Evolutionary conservation across 2,329 filamentous ascomycete species (phyloP).

Genomic region (Cladosporium sp.): DNA sequence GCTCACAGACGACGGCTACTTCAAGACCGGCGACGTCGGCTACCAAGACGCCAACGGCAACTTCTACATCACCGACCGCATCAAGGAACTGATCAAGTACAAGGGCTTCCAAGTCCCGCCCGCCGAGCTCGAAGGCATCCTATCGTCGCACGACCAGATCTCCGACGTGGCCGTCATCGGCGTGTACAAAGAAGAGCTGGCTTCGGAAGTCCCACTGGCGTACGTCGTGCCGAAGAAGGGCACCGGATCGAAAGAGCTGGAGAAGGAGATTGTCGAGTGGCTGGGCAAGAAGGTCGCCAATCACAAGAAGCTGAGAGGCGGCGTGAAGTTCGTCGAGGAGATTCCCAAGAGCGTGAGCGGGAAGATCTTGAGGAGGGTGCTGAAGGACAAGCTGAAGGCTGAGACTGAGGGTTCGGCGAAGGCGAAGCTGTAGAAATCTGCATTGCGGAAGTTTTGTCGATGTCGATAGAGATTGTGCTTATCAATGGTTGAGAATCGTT

Average conservation of each 20-base stretch:
- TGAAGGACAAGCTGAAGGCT: conserved; percentile 48
- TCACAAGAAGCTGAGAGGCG: conserved; percentile 51
- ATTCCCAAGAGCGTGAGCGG: conserved; percentile 52
- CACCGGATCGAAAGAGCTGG: conserved; percentile 37
- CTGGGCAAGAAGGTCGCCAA: conserved; percentile 49
- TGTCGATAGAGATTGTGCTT: not conserved
- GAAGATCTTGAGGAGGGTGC: conserved; percentile 50
- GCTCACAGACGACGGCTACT: conserved; percentile 77
- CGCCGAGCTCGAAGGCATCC: conserved; percentile 50
- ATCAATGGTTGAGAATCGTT: too few species aligned
- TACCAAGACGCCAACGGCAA: conserved; percentile 76
- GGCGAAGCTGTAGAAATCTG: conserved; percentile 44
- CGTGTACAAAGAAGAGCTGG: conserved; percentile 48
- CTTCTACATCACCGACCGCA: conserved; percentile 86
- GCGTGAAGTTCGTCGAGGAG: conserved; percentile 49
- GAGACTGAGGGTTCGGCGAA: conserved; percentile 40
- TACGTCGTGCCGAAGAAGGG: conserved; percentile 47
- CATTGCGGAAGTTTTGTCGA: not conserved
- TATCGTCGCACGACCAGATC: conserved; percentile 46
- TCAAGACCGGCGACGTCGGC: conserved; percentile 87
- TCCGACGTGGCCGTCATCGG: conserved; percentile 51
- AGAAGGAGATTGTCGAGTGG: conserved; percentile 46
- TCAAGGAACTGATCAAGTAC: conserved; percentile 70
- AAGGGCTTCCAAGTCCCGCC: conserved; percentile 51
- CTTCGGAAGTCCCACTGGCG: conserved; percentile 51